Percentiles rank a stretch among this genome's conserved stretches.
Conservation (phyloP, 2,329 filamentous ascomycete species). For the Alternaria tenuissima region DNA sequence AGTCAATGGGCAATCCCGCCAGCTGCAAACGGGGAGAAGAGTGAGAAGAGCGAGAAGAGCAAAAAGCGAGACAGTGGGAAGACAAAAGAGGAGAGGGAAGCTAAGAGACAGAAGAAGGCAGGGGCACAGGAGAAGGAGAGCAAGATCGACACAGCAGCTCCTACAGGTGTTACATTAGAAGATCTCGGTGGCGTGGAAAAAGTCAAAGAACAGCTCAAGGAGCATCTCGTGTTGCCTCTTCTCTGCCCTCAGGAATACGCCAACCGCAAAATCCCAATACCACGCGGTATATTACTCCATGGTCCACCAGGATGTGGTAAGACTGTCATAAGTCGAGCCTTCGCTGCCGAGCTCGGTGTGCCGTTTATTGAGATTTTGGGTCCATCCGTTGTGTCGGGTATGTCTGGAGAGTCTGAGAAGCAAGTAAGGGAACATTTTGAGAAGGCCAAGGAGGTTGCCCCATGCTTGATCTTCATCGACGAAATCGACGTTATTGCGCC, state of each 20-base stretch:
- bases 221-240: slow-evolving; percentile 77
- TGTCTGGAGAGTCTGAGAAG: slow-evolving; percentile 90
- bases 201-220: slow-evolving; percentile 72
- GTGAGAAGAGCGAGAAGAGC: slow-evolving; percentile 41
- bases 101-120: slow-evolving; percentile 68
- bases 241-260: slow-evolving; percentile 71
- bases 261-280: slow-evolving; percentile 71
- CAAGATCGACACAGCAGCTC: slow-evolving; percentile 69
- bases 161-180: slow-evolving; percentile 71
- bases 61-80: slow-evolving; percentile 58
- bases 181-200: slow-evolving; percentile 81
- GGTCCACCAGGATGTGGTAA: slow-evolving; percentile 88
- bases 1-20: slow-evolving; percentile 60
- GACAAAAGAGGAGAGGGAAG: slow-evolving; percentile 70
- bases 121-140: slow-evolving; percentile 43
- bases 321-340: slow-evolving; percentile 82
- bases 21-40: slow-evolving; percentile 40
- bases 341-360: slow-evolving; percentile 77
- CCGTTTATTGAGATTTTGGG: slow-evolving; percentile 85
- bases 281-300: slow-evolving; percentile 79
- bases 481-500: slow-evolving; percentile 91
- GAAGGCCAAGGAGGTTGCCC: slow-evolving; percentile 83
- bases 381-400: slow-evolving; percentile 81
- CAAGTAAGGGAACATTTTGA: slow-evolving; percentile 86
- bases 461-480: slow-evolving; percentile 90